phyloP scores from a whole-genome alignment of 306 rosid species.

The Trifolium pratense region DNA sequence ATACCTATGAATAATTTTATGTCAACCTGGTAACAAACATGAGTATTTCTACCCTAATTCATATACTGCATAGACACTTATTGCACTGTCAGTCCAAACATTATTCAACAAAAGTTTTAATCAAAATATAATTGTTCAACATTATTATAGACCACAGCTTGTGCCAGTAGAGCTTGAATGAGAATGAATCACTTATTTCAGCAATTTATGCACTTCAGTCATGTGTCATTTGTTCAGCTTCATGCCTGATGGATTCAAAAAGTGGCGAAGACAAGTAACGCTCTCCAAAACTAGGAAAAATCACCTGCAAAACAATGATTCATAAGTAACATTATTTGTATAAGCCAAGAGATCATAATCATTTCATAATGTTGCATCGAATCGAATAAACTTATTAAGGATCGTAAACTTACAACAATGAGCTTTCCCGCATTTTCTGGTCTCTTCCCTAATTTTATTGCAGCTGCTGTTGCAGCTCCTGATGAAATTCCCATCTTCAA shows the following conservation, averaged over 20 bases:
- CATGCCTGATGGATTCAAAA: slow-evolving; percentile 62
- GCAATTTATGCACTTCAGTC: slow-evolving; percentile 39
- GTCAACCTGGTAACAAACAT: no score
- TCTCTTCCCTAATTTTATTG: slow-evolving; percentile 67
- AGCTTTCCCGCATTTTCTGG: slow-evolving; percentile 82
- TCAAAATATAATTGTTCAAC: slow-evolving; percentile 11
- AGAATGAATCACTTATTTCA: not conserved
- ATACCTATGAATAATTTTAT: no score
- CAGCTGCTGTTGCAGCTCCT: slow-evolving; percentile 84
- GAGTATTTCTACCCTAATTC: no score
- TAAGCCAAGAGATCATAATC: no score
- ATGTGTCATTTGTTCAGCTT: slow-evolving; percentile 64
- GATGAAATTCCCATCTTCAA: slow-evolving; percentile 84
- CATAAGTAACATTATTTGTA: not conserved
- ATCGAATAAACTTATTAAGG: slow-evolving; percentile 14
- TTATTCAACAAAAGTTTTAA: not conserved
- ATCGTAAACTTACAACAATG: slow-evolving; percentile 58
- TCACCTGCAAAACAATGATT: slow-evolving; percentile 48
- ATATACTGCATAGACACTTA: not conserved
- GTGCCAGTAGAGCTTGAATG: not conserved
- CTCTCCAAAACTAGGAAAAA: slow-evolving; percentile 74
- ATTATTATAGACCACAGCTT: not conserved
- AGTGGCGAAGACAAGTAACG: slow-evolving; percentile 61
- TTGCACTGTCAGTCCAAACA: not conserved
- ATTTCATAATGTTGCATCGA: slow-evolving; percentile 6